Conservation (phyloP, 2,329 filamentous ascomycete species). For the Pyricularia sp. region DNA sequence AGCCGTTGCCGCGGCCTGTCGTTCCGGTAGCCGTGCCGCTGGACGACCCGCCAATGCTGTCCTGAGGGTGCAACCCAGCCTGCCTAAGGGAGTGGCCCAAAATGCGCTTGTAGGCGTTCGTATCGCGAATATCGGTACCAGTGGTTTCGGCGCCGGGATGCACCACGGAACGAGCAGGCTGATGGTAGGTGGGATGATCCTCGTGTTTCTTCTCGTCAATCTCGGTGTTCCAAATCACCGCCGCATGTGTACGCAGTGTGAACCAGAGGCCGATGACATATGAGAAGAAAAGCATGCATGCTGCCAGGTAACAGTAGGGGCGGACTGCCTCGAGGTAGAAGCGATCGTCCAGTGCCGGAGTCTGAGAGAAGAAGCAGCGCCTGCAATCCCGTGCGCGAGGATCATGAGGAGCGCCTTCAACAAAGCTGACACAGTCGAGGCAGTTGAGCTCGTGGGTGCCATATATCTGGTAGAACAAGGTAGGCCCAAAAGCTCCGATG, state of each 20-base stretch:
- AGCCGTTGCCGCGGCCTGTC: slow-evolving; percentile 25
- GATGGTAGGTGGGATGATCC: slow-evolving; percentile 19
- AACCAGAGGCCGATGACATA: slow-evolving; percentile 93
- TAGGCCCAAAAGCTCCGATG: slow-evolving; percentile 89
- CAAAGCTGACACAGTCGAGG: slow-evolving; percentile 43
- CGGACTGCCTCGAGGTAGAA: slow-evolving; percentile 87
- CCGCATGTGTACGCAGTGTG: slow-evolving; percentile 87
- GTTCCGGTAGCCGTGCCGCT: slow-evolving; percentile 17
- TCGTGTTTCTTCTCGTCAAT: slow-evolving; percentile 61
- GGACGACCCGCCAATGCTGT: slow-evolving; percentile 27
- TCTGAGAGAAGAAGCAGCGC: slow-evolving; percentile 87
- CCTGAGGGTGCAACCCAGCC: slow-evolving; percentile 52
- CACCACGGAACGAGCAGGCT: not conserved
- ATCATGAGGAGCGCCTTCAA: slow-evolving; percentile 11
- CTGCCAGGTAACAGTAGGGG: slow-evolving; percentile 85
- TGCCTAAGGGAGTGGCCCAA: slow-evolving; percentile 81
- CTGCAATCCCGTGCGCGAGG: slow-evolving; percentile 57
- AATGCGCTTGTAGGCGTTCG: slow-evolving; percentile 84
- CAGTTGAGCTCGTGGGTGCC: slow-evolving; percentile 94
- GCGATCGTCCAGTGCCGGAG: slow-evolving; percentile 66
- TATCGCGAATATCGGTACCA: slow-evolving; percentile 65
- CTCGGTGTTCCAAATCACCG: slow-evolving; percentile 91
- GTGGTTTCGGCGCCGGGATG: slow-evolving; percentile 28
- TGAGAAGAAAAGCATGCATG: slow-evolving; percentile 74
- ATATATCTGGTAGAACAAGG: slow-evolving; percentile 96